Base-by-base conservation (phyloP, 75 land plant species). In the Cupressus sempervirens region DNA sequence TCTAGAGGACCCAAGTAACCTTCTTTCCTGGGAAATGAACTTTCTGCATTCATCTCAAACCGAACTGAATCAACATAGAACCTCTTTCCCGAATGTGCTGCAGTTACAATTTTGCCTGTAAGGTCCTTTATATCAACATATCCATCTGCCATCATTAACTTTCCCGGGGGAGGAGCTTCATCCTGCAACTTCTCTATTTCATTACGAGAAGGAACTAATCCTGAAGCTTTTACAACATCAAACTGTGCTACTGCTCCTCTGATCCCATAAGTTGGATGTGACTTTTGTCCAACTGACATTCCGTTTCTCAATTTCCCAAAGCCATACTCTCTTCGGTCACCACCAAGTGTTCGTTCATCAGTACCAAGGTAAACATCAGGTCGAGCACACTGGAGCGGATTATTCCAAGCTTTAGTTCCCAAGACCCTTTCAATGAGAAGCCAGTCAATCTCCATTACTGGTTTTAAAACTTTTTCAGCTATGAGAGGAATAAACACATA, bases 321-420 rank as follows among this genome's bases (percentile, higher is more conserved):
- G 3, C 96, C 99, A 88, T 98, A 98, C 80, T 98, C 99, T 85
- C 99, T 91, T 52, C 99, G 89, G 87, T 98, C 99, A 29, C 99
- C 99, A 90, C 99, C 99, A 81, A 98, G 94, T 38, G 99, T 91
- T 26, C 99, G 88, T 83, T 98, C 99, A 87, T 95, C 96, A 79
- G 99, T 98, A 54, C 99, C 99, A 85, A 98, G 91, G 81, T 91
- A 94, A 88, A 98, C 99, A 91, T 98, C 99, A 76, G 99, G 99
- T 40, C 99, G 91, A 83, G 99, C 99, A 84, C 96, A 90, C 85
- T 98, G 99, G 50, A 98, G 96, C n/a, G 99, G 99, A 91, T 94
- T 96, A 52, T 76, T 88, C 99, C 99, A 98, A 70, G 95, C 94
- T 88, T 93, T 90, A 41, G 94, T 90, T 30, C 36, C 35, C 30